Evolutionary conservation across 2,329 filamentous ascomycete genomes (phyloP).

Genomic region (Diaporthe sp.): DNA sequence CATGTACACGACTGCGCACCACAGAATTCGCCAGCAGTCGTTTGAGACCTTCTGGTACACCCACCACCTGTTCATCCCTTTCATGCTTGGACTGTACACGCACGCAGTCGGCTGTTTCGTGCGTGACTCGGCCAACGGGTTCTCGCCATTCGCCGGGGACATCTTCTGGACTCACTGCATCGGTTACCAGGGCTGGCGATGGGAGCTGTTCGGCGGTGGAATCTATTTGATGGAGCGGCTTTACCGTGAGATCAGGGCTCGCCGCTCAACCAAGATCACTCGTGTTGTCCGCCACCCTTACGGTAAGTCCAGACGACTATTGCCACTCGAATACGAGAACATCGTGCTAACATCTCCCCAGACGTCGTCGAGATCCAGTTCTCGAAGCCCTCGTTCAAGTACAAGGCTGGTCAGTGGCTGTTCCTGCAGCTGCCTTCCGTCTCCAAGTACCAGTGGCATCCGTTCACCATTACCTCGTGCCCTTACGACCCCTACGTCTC

Average conservation of each 20-base stretch:
- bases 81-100: constrained; percentile 93
- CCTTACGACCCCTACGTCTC: constrained; percentile 96
- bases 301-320: constrained; percentile 64
- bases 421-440: constrained; percentile 94
- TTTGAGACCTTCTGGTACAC: constrained; percentile 99
- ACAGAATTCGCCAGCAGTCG: constrained; percentile 94
- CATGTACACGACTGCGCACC: constrained; percentile 96
- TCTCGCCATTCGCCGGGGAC: constrained; percentile 87
- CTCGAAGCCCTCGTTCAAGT: constrained; percentile 94
- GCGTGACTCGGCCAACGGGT: constrained; percentile 78
- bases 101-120: constrained; percentile 98
- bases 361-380: constrained; percentile 98
- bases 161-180: constrained; percentile 93
- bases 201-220: constrained; percentile 89
- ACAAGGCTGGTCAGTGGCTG: constrained; percentile 98
- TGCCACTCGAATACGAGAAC: background rate
- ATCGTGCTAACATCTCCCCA: constrained; percentile 54
- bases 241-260: constrained; percentile 89
- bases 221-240: constrained; percentile 90
- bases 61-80: constrained; percentile 98
- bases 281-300: constrained; percentile 97
- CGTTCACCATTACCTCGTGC: constrained; percentile 98
- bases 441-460: constrained; percentile 94
- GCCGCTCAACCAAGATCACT: constrained; percentile 88
- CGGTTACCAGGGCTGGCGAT: constrained; percentile 96